These are phyloP conservation scores for Pseudoturritis turrita DNA, from an alignment of 345 rosid species.

Conservation along the genomic window DNA sequence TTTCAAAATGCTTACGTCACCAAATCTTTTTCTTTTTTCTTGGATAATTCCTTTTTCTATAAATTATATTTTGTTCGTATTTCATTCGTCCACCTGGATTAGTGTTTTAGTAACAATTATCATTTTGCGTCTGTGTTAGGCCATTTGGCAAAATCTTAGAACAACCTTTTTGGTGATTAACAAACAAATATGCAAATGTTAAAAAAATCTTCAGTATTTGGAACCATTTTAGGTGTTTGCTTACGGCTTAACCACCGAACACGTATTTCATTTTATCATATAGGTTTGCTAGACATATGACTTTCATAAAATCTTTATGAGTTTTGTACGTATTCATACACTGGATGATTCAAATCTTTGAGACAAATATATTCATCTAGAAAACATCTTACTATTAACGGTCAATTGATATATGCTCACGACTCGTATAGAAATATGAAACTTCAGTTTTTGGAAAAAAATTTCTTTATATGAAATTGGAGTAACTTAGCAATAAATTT, in stretches of 20 bases:
- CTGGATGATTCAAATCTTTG: background rate
- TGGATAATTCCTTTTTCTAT: background rate
- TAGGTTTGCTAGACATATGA: background rate
- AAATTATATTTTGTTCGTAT: background rate
- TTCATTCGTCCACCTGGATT: constrained; percentile 18
- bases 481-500: background rate
- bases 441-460: background rate
- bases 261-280: constrained; percentile 9
- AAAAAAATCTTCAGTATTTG: background rate
- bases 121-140: background rate
- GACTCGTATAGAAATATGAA: background rate
- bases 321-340: background rate
- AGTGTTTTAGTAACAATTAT: background rate
- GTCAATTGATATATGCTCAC: background rate
- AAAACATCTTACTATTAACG: background rate
- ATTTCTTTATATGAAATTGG: background rate
- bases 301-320: background rate
- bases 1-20: background rate
- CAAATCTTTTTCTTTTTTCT: background rate
- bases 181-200: background rate
- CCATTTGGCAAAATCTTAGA: constrained; percentile 16
- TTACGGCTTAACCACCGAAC: background rate
- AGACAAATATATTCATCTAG: background rate
- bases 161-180: background rate
- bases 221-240: background rate